phyloP scores from a whole-genome alignment of 371 early-diverging fungal genomes.

The Lichtheimia corymbifera region DNA sequence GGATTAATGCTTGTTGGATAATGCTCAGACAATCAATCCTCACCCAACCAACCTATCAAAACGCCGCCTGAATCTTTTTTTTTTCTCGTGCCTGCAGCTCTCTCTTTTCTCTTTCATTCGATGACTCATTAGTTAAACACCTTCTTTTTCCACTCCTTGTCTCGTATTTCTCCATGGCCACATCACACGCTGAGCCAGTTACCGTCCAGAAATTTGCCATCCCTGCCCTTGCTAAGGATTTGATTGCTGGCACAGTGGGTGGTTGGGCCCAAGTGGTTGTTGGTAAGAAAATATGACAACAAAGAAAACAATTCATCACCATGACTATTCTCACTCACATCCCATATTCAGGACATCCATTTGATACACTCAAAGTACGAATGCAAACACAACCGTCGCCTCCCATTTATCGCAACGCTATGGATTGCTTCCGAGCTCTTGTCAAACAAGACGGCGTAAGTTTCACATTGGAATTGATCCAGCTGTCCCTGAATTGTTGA shows the following conservation, averaged over 20 bases:
- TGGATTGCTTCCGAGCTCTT: slow-evolving; percentile 72
- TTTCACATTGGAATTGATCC: neutral
- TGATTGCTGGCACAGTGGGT: slow-evolving; percentile 83
- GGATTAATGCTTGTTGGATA: neutral
- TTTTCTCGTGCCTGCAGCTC: neutral
- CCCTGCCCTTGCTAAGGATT: slow-evolving; percentile 61
- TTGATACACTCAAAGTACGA: slow-evolving; percentile 82
- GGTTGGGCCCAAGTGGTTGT: slow-evolving; percentile 87
- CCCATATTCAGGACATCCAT: slow-evolving; percentile 63
- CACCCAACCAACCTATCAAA: neutral
- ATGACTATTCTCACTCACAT: neutral
- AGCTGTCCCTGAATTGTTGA: no score
- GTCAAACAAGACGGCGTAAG: slow-evolving; percentile 77
- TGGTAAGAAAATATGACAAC: slow-evolving; percentile 38
- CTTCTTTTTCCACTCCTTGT: neutral
- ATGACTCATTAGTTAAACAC: neutral
- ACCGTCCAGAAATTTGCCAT: slow-evolving; percentile 23
- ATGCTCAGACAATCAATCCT: no score
- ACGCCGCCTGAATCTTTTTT: neutral
- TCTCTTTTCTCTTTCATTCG: slow-evolving; percentile 6
- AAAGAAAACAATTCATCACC: neutral
- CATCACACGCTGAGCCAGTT: neutral
- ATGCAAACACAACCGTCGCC: slow-evolving; percentile 78
- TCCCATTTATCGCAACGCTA: slow-evolving; percentile 69
- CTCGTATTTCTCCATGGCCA: slow-evolving; percentile 1